Evolutionary conservation across 805 yeast species (phyloP), one percentile per base, ranked within the genome.

Genomic region (Metschnikowia shivogae): DNA sequence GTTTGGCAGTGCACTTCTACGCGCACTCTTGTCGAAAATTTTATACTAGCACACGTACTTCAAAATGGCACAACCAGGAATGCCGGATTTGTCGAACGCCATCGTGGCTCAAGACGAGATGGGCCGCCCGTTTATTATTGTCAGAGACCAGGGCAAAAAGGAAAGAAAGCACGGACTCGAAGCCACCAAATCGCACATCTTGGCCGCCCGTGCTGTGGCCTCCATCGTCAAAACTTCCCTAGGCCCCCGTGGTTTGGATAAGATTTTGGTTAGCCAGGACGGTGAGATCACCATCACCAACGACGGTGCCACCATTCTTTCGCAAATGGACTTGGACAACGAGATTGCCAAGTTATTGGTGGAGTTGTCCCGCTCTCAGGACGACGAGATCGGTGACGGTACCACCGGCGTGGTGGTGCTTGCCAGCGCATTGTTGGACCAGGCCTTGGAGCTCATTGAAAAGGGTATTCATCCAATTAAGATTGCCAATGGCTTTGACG

Each of bases 241-340:
- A 52, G 99, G 99, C 8, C 99, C 99, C 42, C 81, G 99, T 62
- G 99, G 99, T n/a, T 73, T 95, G 59, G 99, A 93, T 67, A 93
- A 93, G 73, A 93, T 93, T 59, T 76, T 93, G 54, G 87, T 93
- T 53, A 81, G 90, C 42, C 98, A 93, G 27, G 99, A 95, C 63
- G 98, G 99, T 17, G 98, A 93, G 47, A 93, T 93, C 66, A 93
- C 97, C 45, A 92, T 93, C 58, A 93, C 99, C 40, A 93, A 93
- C 64, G 99, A 93, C 64, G 99, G 99, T 57, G 99, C 98, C 36
- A 95, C 99, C 10, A 95, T 93, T 59, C 71, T 93, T 56, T 78
- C 95, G 7, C 96, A 89, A 63, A 93, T 93, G 97, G 96, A 93
- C 64, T 76, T 93, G 53, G 96, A 89, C 56, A 90, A 86, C 65